Conservation (phyloP, 2,329 filamentous ascomycete genomes). For the Fusarium nematophilum region DNA sequence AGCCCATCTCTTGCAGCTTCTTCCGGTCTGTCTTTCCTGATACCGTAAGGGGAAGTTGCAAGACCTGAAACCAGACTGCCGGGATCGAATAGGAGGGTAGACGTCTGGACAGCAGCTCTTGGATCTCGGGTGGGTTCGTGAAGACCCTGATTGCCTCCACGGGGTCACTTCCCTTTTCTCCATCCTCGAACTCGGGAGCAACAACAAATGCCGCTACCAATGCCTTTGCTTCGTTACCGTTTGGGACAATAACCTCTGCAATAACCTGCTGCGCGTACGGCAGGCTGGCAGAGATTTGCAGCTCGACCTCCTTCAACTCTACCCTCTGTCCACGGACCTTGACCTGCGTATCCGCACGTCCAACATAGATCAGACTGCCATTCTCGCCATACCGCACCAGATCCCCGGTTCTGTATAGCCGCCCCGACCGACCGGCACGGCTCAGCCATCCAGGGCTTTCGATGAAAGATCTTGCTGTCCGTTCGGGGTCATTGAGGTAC, state of each 20-base stretch:
- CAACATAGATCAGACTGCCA: not conserved
- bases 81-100: constrained; percentile 4
- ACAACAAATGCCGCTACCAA: constrained; percentile 7
- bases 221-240: not conserved
- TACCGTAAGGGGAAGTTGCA: not conserved
- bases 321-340: constrained; percentile 10
- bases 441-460: not conserved
- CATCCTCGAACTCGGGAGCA: not conserved
- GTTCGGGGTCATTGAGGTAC: constrained; percentile 5
- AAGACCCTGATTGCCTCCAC: not conserved
- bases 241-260: constrained; percentile 4
- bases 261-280: not conserved
- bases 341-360: constrained; percentile 3
- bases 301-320: constrained; percentile 5
- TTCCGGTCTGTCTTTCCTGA: constrained; percentile 6
- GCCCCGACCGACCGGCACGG: not conserved
- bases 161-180: not conserved
- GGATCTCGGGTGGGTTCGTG: not conserved
- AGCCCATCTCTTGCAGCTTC: constrained; percentile 6
- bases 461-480: constrained; percentile 2
- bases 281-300: not conserved
- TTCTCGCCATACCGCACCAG: constrained; percentile 4
- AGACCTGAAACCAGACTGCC: constrained; percentile 6
- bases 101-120: not conserved
- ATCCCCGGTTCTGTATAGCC: constrained; percentile 5